phyloP scores from a whole-genome alignment of 2,329 filamentous ascomycete species.

The Exophiala alcalophila region DNA sequence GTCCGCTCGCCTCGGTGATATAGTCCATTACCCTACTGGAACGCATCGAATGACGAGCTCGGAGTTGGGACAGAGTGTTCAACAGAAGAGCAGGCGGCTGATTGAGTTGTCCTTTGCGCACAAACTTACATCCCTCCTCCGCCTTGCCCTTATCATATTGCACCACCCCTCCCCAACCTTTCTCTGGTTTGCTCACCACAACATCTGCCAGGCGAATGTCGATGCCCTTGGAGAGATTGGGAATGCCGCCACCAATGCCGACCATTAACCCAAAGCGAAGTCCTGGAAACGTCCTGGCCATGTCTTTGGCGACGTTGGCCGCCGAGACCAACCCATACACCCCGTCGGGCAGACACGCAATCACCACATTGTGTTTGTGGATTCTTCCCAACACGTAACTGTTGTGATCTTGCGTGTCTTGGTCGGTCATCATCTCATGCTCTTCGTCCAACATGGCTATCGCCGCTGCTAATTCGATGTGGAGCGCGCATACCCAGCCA shows the following conservation, averaged over 20 bases:
- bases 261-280: slow-evolving; percentile 32
- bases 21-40: background rate
- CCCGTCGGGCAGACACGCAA: slow-evolving; percentile 24
- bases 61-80: slow-evolving; percentile 21
- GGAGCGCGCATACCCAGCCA: slow-evolving; percentile 19
- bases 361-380: slow-evolving; percentile 27
- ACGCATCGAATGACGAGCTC: slow-evolving; percentile 21
- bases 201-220: slow-evolving; percentile 33
- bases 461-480: slow-evolving; percentile 29
- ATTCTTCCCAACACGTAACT: slow-evolving; percentile 27
- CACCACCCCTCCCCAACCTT: slow-evolving; percentile 30
- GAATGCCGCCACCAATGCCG: slow-evolving; percentile 33
- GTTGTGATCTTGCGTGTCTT: slow-evolving; percentile 2
- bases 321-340: slow-evolving; percentile 25
- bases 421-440: slow-evolving; percentile 18
- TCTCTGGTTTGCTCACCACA: slow-evolving; percentile 29
- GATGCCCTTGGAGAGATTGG: slow-evolving; percentile 1
- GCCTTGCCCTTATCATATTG: slow-evolving; percentile 35
- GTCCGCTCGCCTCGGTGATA: background rate
- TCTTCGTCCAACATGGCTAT: slow-evolving; percentile 31
- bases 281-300: slow-evolving; percentile 27
- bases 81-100: slow-evolving; percentile 28
- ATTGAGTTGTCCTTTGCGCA: slow-evolving; percentile 27
- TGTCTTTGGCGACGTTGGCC: slow-evolving; percentile 26
- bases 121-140: slow-evolving; percentile 23